These are phyloP conservation scores for Leucocoprinus sp. DNA, from an alignment of 768 basidiomycete genomes.

Conservation along the genomic window DNA sequence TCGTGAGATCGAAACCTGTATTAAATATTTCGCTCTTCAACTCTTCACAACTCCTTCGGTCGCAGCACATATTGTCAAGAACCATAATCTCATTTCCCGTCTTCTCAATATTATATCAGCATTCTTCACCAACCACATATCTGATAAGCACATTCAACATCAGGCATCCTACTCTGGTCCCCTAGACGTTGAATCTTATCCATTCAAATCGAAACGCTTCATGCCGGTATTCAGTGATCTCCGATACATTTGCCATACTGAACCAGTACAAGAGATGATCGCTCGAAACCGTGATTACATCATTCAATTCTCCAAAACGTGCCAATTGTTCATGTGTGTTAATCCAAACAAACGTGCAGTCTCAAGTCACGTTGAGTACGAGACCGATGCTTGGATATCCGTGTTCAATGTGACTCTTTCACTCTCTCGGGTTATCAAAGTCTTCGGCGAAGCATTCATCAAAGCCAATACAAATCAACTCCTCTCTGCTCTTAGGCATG, in stretches of 20 bases:
- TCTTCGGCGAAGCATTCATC: constrained; percentile 70
- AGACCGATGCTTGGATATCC: constrained; percentile 94
- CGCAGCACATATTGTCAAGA: constrained; percentile 66
- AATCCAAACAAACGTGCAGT: constrained; percentile 84
- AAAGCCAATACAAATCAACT: constrained; percentile 5
- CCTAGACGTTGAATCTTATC: constrained; percentile 75
- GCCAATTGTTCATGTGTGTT: constrained; percentile 88
- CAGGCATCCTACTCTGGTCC: constrained; percentile 20
- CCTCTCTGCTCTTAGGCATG: constrained; percentile 6
- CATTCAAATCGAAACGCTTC: constrained; percentile 93
- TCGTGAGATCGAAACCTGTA: constrained; percentile 89
- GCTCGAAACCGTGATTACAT: constrained; percentile 61
- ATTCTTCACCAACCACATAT: constrained; percentile 90
- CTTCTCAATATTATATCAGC: constrained; percentile 79
- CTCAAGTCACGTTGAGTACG: constrained; percentile 86
- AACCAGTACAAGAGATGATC: constrained; percentile 73
- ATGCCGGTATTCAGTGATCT: constrained; percentile 93
- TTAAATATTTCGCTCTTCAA: constrained; percentile 89
- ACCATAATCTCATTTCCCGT: constrained; percentile 65
- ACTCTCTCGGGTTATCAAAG: constrained; percentile 80
- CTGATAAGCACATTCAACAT: constrained; percentile 57
- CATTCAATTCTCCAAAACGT: constrained; percentile 62
- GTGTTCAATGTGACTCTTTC: constrained; percentile 94
- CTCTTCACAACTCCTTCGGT: constrained; percentile 89
- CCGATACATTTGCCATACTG: constrained; percentile 75